Percentiles rank a stretch among this genome's conserved stretches.
phyloP scores from a whole-genome alignment of 805 yeast genomes.

The Myxozyma kluyveri region DNA sequence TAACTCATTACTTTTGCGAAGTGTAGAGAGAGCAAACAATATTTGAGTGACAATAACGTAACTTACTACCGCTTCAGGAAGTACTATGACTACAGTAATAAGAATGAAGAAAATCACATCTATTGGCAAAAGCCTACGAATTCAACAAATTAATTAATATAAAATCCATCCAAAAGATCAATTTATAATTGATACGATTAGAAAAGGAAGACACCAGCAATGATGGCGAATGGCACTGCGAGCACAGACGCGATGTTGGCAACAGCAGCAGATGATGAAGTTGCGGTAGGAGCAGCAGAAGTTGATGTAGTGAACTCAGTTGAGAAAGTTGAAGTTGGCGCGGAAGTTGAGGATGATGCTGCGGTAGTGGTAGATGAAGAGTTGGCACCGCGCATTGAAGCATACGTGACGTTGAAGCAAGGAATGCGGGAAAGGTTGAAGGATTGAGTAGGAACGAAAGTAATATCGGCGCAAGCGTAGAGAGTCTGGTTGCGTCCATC shows the following conservation, averaged over 20 bases:
- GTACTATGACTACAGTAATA: too few species aligned
- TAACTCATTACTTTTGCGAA: too few species aligned
- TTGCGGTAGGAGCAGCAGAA: constrained; percentile 1
- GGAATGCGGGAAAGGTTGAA: constrained; percentile 20
- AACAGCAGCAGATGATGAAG: constrained; percentile 1
- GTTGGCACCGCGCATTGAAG: constrained; percentile 4
- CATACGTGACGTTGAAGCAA: constrained; percentile 28
- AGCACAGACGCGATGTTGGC: neutral
- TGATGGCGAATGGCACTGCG: neutral
- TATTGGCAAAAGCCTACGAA: too few species aligned
- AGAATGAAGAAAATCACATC: too few species aligned
- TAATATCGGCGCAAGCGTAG: constrained; percentile 48
- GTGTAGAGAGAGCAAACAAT: too few species aligned
- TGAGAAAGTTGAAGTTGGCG: neutral
- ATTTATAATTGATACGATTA: too few species aligned
- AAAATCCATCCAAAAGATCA: too few species aligned
- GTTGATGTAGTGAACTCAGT: neutral
- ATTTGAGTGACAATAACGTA: too few species aligned
- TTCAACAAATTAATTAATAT: too few species aligned
- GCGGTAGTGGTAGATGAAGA: neutral
- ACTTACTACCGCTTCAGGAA: too few species aligned
- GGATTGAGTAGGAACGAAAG: constrained; percentile 37
- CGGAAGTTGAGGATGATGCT: neutral
- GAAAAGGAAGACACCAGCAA: too few species aligned
- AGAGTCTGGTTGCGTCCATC: constrained; percentile 43